A percentile compares a stretch with the other conserved stretches of the same genome.
phyloP scores from a whole-genome alignment of 176 grass and related monocot species.

The Aegilops tauschii region DNA sequence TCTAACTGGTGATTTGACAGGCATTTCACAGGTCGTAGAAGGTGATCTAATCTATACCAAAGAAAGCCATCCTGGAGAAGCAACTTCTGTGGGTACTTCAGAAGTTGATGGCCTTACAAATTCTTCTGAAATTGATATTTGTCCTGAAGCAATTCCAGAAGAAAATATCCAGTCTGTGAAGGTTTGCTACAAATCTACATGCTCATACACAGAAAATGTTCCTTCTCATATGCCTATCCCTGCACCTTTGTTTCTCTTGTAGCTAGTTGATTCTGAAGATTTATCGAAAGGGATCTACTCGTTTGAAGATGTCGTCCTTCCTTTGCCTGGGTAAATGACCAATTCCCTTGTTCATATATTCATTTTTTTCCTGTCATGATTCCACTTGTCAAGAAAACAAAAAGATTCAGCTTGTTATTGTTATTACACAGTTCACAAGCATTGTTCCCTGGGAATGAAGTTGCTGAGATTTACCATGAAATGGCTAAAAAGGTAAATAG shows the following conservation, averaged over 20 bases:
- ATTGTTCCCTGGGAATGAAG: conserved; percentile 78
- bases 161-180: conserved; percentile 74
- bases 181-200: conserved; percentile 44
- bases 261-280: conserved; percentile 81
- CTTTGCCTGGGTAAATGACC: conserved; percentile 85
- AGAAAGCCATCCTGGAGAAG: conserved; percentile 47
- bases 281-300: conserved; percentile 70
- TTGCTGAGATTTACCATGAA: conserved; percentile 85
- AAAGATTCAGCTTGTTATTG: conserved; percentile 13
- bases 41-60: conserved; percentile 91
- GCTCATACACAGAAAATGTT: not conserved
- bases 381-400: not conserved
- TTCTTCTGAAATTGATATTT: conserved; percentile 49
- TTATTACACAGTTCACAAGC: conserved; percentile 71
- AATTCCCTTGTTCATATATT: not conserved
- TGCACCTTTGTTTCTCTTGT: conserved; percentile 17
- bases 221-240: not conserved
- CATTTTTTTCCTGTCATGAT: not conserved
- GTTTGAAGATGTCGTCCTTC: conserved; percentile 91
- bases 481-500: conserved; percentile 75
- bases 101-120: conserved; percentile 50
- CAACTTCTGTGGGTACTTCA: conserved; percentile 37
- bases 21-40: conserved; percentile 78
- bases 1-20: conserved; percentile 43
- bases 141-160: conserved; percentile 68